Evolutionary conservation across 1,284 basidiomycete species (phyloP), one percentile per base, ranked within the genome.

Genomic region (Cryptococcus depauperatus): DNA sequence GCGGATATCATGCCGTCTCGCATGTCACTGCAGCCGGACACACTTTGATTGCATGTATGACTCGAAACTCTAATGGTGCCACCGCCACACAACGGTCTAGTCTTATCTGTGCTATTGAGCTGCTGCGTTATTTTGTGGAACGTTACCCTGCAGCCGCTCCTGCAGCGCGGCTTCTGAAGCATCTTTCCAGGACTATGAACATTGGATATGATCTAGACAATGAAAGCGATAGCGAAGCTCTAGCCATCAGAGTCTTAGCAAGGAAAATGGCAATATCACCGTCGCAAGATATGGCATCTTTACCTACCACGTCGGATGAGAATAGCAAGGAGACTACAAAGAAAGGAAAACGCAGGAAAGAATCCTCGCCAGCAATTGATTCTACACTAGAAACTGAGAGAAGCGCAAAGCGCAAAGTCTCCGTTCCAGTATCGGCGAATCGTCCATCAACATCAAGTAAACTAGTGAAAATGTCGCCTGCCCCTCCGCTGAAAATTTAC

Each of bases 31-130:
- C 48, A 21, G 44, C 48, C 4, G 46, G 41, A 19, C 48, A 50
- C 35, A 50, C 48, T 4, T 42, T 50, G 21, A 46, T 50, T 14
- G 45, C 44, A 3, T 43, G 48, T 34, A 50, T 50, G 48, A 16
- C 41, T 3, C 29, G 45, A 9, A 37, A 27, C 16, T 22, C 32
- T 43, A 10, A 19, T 50, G 29, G 27, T 34, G 3, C 43, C 43
- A 16, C n/a, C n/a, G n/a, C n/a, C n/a, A 41, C 45, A 21, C 44
- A 50, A 21, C 48, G 48, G 10, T 33, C 39, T 3, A 41, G 47
- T 27, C 37, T 50, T 9, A 23, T 50, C 11, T 42, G 44, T 13
- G 41, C 41, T 3, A 44, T 50, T 38, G 48, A 50, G 16, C 41
- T 50, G 34, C 41, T 50, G 4, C n/a, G 33, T 6, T 27, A 37